Percentiles rank a stretch among this genome's conserved stretches.
Evolutionary conservation across 1,139 yeast genomes (phyloP).

Genomic region (Pichia sp.): DNA sequence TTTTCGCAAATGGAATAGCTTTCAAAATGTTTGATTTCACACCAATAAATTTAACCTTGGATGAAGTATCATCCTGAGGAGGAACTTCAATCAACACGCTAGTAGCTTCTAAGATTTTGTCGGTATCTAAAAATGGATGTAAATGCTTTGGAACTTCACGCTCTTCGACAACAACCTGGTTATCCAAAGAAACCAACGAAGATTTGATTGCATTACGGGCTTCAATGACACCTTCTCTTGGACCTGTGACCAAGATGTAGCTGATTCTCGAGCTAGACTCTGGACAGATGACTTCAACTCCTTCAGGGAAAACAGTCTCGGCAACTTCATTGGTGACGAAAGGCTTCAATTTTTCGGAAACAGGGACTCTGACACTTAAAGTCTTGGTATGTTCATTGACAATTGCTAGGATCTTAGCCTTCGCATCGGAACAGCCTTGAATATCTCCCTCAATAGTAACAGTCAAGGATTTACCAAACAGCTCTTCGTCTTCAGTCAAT

Average conservation of each 20-base stretch:
- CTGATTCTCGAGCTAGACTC: slow-evolving; percentile 25
- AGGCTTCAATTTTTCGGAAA: slow-evolving; percentile 48
- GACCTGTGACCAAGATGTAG: slow-evolving; percentile 52
- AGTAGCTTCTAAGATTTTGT: slow-evolving; percentile 45
- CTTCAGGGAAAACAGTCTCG: slow-evolving; percentile 29
- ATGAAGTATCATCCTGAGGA: slow-evolving; percentile 35
- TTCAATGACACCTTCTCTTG: slow-evolving; percentile 53
- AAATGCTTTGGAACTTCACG: slow-evolving; percentile 46
- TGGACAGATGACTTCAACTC: slow-evolving; percentile 37
- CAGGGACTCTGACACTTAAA: slow-evolving; percentile 44
- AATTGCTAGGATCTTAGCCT: slow-evolving; percentile 61
- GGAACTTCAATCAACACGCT: slow-evolving; percentile 67
- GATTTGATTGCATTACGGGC: slow-evolving; percentile 46
- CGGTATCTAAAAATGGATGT: slow-evolving; percentile 45
- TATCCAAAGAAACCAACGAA: slow-evolving; percentile 44
- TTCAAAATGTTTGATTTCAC: slow-evolving; percentile 46
- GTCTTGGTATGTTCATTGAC: slow-evolving; percentile 71
- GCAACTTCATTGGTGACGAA: slow-evolving; percentile 43
- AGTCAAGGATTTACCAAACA: slow-evolving; percentile 51
- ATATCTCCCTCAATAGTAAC: slow-evolving; percentile 79
- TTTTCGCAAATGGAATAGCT: slow-evolving; percentile 58
- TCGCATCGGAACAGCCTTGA: slow-evolving; percentile 77
- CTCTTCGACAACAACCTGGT: slow-evolving; percentile 37
- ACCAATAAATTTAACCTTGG: slow-evolving; percentile 58
- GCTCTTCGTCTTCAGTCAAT: slow-evolving; percentile 40